Evolutionary conservation across 306 rosid genomes (phyloP), one percentile per base, ranked within the genome.

Genomic region (Datisca glomerata): DNA sequence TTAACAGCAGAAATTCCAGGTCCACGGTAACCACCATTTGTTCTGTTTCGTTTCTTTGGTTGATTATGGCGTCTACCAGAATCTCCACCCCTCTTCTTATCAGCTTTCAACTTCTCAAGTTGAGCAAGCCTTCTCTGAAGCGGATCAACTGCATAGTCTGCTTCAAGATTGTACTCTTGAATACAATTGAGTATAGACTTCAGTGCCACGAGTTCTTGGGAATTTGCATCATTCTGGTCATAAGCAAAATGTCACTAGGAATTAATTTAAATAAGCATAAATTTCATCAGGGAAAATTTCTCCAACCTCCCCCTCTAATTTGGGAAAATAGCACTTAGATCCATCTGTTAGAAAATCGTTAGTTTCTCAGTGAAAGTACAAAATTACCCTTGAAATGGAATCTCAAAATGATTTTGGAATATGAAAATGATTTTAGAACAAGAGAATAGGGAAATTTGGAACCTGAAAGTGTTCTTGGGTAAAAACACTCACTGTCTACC

Each of bases 101-200:
- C 94, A 49, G 65, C 50, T 53, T 64, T 75, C 18, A 78, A 60
- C 45, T 61, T 70, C 49, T 72, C 81, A 49, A 82, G 72, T 62
- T 82, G 94, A 58, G 41, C 51, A 56, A 72, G 81, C 70, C 94
- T 78, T 68, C 51, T 75, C 29, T 56, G 74, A 41, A 82, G 94
- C 42, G 94, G 71, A 52, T 82, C 94, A 24, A 78, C 85, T 8
- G 89, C 78, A 70, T 82, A 78, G 40, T 78, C 94, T 7, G 74
- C 61, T 44, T 78, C 89, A 1, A 78, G 80, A 19, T 74, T 64
- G 68, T 74, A 74, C 54, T 74, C 89, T 64, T 71, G 73, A 47
- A 71, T 68, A 17, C 73, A 64, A 46, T 54, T 55, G 44, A 81
- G 71, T 29, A 81, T 79, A 18, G 60, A 45, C 57, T 60, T 81